A percentile compares a stretch with the other conserved stretches of the same genome.
phyloP scores from a whole-genome alignment of 1,139 yeast genomes.

The Saccharomyces hybrid region DNA sequence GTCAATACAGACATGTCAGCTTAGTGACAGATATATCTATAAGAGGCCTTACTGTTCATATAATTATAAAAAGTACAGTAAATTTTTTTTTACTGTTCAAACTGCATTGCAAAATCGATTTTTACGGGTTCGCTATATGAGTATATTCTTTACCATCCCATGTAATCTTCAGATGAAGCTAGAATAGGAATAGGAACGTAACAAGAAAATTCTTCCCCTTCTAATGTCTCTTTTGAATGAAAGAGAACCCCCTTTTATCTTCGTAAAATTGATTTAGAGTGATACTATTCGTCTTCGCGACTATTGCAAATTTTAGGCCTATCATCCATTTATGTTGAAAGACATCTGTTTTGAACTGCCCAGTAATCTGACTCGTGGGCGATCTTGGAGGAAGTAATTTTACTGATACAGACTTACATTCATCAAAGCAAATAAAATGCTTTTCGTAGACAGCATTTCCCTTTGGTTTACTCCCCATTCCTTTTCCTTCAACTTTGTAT shows the following conservation, averaged over 20 bases:
- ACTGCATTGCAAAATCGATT: neutral
- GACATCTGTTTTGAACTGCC: constrained; percentile 34
- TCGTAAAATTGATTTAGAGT: constrained; percentile 23
- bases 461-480: constrained; percentile 12
- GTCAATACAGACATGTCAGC: neutral
- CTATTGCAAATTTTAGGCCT: constrained; percentile 29
- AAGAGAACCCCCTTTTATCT: constrained; percentile 30
- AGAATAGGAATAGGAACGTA: constrained; percentile 32
- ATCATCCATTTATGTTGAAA: constrained; percentile 35
- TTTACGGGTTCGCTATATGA: neutral
- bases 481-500: constrained; percentile 12
- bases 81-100: neutral
- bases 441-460: constrained; percentile 24
- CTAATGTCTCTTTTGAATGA: constrained; percentile 29
- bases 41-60: neutral
- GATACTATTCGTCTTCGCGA: constrained; percentile 12
- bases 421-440: constrained; percentile 28
- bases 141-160: constrained; percentile 28
- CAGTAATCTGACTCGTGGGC: constrained; percentile 27
- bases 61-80: neutral
- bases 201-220: constrained; percentile 34
- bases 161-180: constrained; percentile 31
- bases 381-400: constrained; percentile 31
- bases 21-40: neutral
- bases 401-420: constrained; percentile 21